Evolutionary conservation across 2,329 filamentous ascomycete genomes (phyloP).

Genomic region (Hyphodiscus sp.): DNA sequence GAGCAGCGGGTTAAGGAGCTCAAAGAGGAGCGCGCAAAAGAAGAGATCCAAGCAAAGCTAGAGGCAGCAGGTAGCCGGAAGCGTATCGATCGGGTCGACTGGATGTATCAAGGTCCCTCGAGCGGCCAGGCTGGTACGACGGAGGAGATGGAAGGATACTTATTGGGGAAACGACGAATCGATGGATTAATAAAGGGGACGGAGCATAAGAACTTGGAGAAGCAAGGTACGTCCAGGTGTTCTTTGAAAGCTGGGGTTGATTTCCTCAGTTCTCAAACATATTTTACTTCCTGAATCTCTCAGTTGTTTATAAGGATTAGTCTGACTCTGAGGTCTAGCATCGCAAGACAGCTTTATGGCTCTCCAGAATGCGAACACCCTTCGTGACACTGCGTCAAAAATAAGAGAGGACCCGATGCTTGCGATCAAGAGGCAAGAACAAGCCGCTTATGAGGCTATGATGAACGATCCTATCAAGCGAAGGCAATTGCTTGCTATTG

Average conservation of each 20-base stretch:
- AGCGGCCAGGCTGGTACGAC: conserved; percentile 66
- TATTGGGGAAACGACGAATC: conserved; percentile 87
- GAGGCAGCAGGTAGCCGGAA: conserved; percentile 82
- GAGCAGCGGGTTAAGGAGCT: conserved; percentile 89
- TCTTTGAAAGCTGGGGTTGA: no score
- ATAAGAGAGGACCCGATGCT: conserved; percentile 86
- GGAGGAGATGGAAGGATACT: conserved; percentile 89
- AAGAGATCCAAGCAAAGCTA: conserved; percentile 84
- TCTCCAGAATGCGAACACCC: conserved; percentile 62
- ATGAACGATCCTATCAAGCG: conserved; percentile 70
- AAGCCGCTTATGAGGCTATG: conserved; percentile 71
- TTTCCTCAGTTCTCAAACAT: no score
- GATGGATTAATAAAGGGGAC: conserved; percentile 79
- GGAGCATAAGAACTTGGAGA: conserved; percentile 75
- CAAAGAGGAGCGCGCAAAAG: conserved; percentile 85
- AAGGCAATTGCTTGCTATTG: conserved; percentile 58
- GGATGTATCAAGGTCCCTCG: conserved; percentile 93
- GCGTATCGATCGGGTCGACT: conserved; percentile 79
- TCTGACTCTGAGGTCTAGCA: conserved; percentile 22
- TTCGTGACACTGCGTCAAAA: conserved; percentile 77
- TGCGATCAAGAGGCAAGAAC: conserved; percentile 88
- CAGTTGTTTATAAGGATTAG: no score
- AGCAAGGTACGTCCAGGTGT: conserved; percentile 41
- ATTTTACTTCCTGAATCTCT: no score
- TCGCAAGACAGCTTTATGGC: conserved; percentile 54